Evolutionary conservation across 305 asterid genomes (phyloP).

Genomic region (Petunia hybrid): DNA sequence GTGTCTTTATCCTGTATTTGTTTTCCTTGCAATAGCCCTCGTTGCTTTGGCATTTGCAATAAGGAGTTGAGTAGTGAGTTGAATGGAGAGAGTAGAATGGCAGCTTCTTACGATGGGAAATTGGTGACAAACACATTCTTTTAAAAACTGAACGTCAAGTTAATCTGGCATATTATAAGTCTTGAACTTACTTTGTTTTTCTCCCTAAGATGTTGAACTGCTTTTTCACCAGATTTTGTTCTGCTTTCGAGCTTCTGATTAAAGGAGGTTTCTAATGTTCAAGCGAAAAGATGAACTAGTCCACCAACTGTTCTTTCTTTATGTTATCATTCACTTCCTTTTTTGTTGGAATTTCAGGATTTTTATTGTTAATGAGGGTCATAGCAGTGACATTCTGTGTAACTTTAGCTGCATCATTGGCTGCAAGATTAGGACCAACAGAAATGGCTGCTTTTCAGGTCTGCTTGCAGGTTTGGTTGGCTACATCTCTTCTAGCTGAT

Average conservation of each 20-base stretch:
- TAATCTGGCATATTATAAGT: neutral
- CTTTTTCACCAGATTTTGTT: neutral
- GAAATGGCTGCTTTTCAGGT: slow-evolving; percentile 94
- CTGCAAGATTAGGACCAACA: slow-evolving; percentile 77
- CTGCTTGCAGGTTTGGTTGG: slow-evolving; percentile 88
- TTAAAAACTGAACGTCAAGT: neutral
- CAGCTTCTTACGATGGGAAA: neutral
- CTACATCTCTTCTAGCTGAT: slow-evolving; percentile 83
- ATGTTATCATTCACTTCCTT: neutral
- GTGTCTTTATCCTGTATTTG: neutral
- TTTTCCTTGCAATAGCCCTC: neutral
- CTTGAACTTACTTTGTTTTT: neutral
- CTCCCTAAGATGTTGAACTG: neutral
- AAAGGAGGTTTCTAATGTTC: neutral
- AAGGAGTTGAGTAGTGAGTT: neutral
- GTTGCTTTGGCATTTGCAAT: neutral
- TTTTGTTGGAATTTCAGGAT: slow-evolving; percentile 47
- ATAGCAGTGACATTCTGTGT: slow-evolving; percentile 87
- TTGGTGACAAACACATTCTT: neutral
- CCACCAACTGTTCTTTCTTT: neutral
- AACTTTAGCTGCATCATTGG: slow-evolving; percentile 84
- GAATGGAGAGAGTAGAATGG: neutral
- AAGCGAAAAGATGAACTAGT: neutral
- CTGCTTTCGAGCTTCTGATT: neutral
- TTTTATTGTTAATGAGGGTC: slow-evolving; percentile 70